Evolutionary conservation across 495 filamentous ascomycete genomes (phyloP), one percentile per base, ranked within the genome.

Genomic region (Neurospora pannonica): DNA sequence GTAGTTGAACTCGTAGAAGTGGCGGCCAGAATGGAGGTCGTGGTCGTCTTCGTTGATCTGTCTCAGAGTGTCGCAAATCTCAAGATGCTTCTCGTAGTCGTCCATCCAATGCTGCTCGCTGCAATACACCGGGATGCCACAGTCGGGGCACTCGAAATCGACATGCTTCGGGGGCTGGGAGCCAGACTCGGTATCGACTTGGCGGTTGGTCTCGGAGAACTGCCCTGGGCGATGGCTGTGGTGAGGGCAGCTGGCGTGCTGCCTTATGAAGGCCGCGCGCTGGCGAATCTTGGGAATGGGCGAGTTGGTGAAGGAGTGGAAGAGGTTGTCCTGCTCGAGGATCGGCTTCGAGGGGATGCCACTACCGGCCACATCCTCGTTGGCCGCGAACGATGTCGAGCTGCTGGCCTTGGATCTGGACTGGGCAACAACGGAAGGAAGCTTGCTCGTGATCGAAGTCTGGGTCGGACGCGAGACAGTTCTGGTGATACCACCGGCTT

Each of bases 1-100:
- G 79, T 97, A 97, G 71, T 93, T 87, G 81, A 98, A 98, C 81
- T 99, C 97, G 36, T 92, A 92, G 82, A 98, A 98, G 82, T 92
- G 92, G 15, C 96, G 89, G 21, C 95, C 95, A 38, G 92, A 95
- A 31, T 91, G 89, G 73, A 99, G 84, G 80, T 99, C 96, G 81
- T 99, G 96, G 79, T 98, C 97, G 78, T 99, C 96, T 84, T 99
- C 96, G 78, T 99, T 99, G 82, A 95, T 93, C 83, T 98, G 89
- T 70, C 91, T 86, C 31, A 99, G 85, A 0, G 90, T 92, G 78
- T 99, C 97, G 81, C 96, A 99, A 38, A 98, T 91, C 80, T 97
- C 88, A 24, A 98, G 82, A 80, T 99, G 96, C 2, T 89, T 86
- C 81, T 97, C 95, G 78, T 96, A 99, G 81, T 98, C 94, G 74